phyloP scores from a whole-genome alignment of 768 basidiomycete species.

The Tylopilus balloui region DNA sequence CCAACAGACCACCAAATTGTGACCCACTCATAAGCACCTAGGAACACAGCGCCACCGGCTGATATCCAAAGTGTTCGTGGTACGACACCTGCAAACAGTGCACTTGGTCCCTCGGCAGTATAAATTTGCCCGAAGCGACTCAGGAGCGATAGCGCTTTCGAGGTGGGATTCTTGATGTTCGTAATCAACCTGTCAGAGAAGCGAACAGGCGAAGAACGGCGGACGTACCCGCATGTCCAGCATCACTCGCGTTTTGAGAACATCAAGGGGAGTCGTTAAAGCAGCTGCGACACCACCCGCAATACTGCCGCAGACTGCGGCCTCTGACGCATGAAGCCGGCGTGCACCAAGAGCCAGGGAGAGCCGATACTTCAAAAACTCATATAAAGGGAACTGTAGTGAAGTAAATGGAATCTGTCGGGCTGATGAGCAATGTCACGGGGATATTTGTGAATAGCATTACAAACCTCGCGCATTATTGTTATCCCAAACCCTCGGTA shows the following conservation, averaged over 20 bases:
- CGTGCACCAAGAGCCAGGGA: conserved; percentile 52
- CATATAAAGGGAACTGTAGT: conserved; percentile 94
- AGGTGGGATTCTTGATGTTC: conserved; percentile 43
- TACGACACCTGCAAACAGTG: conserved; percentile 81
- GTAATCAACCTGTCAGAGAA: neutral
- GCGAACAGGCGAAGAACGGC: neutral
- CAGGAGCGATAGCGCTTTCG: conserved; percentile 50
- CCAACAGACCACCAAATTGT: conserved; percentile 48
- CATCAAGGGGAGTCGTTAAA: conserved; percentile 90
- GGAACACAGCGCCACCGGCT: conserved; percentile 92
- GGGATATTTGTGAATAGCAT: neutral
- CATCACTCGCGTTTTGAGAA: conserved; percentile 97
- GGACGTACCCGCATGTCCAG: conserved; percentile 72
- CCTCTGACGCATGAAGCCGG: conserved; percentile 63
- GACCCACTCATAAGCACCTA: conserved; percentile 93
- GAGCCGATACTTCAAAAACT: conserved; percentile 70
- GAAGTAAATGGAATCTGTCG: conserved; percentile 92
- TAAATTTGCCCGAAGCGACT: conserved; percentile 65
- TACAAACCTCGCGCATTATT: conserved; percentile 56
- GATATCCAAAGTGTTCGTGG: conserved; percentile 97
- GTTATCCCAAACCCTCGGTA: conserved; percentile 87
- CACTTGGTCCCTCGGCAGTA: conserved; percentile 59
- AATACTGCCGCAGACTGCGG: conserved; percentile 84
- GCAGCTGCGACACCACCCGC: conserved; percentile 90
- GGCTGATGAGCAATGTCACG: conserved; percentile 5